Base-by-base conservation (phyloP, 257 asterid species). In the Penstemon barbatus region DNA sequence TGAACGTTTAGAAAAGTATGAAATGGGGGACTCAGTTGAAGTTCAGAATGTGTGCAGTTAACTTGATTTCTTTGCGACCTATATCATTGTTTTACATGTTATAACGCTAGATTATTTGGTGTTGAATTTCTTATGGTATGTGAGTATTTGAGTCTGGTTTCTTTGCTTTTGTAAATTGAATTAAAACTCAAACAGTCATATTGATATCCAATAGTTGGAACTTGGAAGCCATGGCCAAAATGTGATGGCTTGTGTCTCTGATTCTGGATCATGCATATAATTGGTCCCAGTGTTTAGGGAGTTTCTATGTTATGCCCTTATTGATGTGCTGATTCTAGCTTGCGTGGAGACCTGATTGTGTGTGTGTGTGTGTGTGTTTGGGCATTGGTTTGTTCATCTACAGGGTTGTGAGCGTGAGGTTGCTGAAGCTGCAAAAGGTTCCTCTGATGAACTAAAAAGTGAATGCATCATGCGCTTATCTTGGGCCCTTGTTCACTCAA, bases 401-500 rank as follows among this genome's bases (percentile, higher is more conserved):
- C 89, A 93, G 98, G 97, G 94, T 25, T 93, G 95, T 79, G 98
- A 90, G 73, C 93, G 87, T 39, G 96, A 93, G 78, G 93, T 88
- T 54, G 92, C 96, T 74, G 96, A 84, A 61, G 97, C 97, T 18
- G 88, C 84, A 77, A 92, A 87, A 76, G 86, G 89, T 57, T 77
- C 88, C 15, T 81, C 87, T 57, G 97, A 85, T 79, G 83, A 82
- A 59, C 80, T 73, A 43, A 93, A 84, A 79, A 82, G 83, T 73
- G 97, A 88, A 76, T 79, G 95, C 85, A 78, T 93, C 70, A 90
- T 90, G 97, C 94, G 96, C 70, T 78, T 93, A 76, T 93, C 96
- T 59, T 93, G 98, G 98, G 91, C 94, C 65, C 98, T 93, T 60
- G 95, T 93, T 78, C 98, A 93, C 75, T 93, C 98, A 15, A 93